Evolutionary conservation across 495 filamentous ascomycete genomes (phyloP), one percentile per base, ranked within the genome.

Genomic region (Aspergillus sclerotiicarbonarius): DNA sequence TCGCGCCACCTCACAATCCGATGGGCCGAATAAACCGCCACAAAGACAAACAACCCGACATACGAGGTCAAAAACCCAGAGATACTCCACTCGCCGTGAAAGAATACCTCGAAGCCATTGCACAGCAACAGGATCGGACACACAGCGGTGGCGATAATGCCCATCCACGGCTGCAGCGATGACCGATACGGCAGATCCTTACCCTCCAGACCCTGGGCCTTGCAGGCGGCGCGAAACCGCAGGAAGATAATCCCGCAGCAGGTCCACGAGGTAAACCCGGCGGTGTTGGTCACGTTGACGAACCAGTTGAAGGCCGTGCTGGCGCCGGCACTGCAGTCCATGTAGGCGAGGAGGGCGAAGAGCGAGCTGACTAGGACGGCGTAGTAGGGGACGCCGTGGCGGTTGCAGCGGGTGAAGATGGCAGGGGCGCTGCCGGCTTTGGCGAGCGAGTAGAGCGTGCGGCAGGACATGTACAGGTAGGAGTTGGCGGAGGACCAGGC

Each of bases 391-490:
- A 80, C 72, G 9, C 75, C 75, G 44, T 60, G 54, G 37, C 65
- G 63, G 35, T 59, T 76, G 57, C 71, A 75, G 3, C 55, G 59
- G 15, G 51, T 63, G 61, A 79, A 75, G 31, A 76, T 60, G 15
- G 47, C 57, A 0, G 75, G 75, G 0, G 75, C 73, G 20, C 70
- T 66, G 6, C 72, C 71, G n/a, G 63, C 56, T 7, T 76, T 58
- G 8, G 78, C 75, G 9, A 80, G 62, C 10, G 74, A 73, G 57
- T 79, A 79, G 10, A 80, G 66, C n/a, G 67, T 83, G 29, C 89
- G 82, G 7, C 81, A 85, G 18, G 84, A 85, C 5, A 84, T 88
- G 71, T 89, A 92, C 53, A 90, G 77, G 75, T 86, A 90, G 2
- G 87, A 82, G 64, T 91, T 92, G 32, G 82, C 88, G 2, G 84